Percentiles rank a stretch among this genome's conserved stretches.
These are phyloP conservation scores for Truncatella angustata DNA, from an alignment of 2,329 filamentous ascomycete genomes.

Conservation along the genomic window DNA sequence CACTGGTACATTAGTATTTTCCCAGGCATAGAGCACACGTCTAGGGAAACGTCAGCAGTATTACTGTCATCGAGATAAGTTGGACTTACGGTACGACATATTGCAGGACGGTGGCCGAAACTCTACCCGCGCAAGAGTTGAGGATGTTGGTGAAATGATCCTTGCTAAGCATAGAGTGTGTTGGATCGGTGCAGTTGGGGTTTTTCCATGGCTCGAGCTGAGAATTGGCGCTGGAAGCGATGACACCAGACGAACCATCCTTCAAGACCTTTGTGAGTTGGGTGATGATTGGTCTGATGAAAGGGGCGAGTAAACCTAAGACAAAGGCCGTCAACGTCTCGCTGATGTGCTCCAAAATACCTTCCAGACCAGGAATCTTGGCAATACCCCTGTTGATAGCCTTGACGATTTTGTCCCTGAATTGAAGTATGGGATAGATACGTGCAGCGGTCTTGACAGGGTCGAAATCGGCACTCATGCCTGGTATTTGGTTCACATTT, in stretches of 20 bases:
- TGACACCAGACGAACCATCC: constrained; percentile 73
- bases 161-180: constrained; percentile 80
- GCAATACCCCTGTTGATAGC: constrained; percentile 81
- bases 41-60: constrained; percentile 34
- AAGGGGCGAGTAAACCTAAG: constrained; percentile 85
- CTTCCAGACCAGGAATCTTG: constrained; percentile 88
- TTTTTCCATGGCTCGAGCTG: constrained; percentile 82
- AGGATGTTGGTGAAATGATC: constrained; percentile 80
- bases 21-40: constrained; percentile 88
- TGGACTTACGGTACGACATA: constrained; percentile 73
- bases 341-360: constrained; percentile 88
- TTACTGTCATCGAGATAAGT: not conserved
- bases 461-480: constrained; percentile 75
- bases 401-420: constrained; percentile 91
- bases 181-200: constrained; percentile 71
- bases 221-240: constrained; percentile 66
- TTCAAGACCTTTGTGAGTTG: constrained; percentile 83
- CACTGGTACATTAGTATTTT: constrained; percentile 78
- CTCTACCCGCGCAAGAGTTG: constrained; percentile 72
- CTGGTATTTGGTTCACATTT: constrained; percentile 63
- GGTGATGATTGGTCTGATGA: constrained; percentile 87
- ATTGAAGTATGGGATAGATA: constrained; percentile 93
- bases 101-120: constrained; percentile 74
- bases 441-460: constrained; percentile 72
- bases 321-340: constrained; percentile 92